phyloP scores from a whole-genome alignment of 345 rosid genomes.

The Lepidium aucheri region DNA sequence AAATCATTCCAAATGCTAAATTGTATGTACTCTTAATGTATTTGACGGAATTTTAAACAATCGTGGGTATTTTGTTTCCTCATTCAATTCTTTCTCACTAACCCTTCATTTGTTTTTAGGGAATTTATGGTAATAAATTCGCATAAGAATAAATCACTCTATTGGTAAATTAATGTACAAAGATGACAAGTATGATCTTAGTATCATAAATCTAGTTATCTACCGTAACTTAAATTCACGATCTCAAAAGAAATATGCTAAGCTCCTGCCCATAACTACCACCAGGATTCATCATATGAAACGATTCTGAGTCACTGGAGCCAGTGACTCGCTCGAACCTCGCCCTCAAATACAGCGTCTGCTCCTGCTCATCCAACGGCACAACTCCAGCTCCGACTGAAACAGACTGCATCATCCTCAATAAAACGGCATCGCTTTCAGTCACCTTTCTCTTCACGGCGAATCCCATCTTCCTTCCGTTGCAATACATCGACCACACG shows the following conservation, averaged over 20 bases:
- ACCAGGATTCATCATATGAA: slow-evolving; percentile 72
- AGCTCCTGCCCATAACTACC: slow-evolving; percentile 71
- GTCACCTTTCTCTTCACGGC: slow-evolving; percentile 53
- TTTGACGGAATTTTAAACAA: not conserved
- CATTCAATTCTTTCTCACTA: not conserved
- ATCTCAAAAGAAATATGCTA: slow-evolving; percentile 63
- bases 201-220: not conserved
- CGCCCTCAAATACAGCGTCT: slow-evolving; percentile 60
- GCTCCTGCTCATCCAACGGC: slow-evolving; percentile 38
- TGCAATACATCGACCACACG: slow-evolving; percentile 80
- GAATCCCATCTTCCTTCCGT: slow-evolving; percentile 77
- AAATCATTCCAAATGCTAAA: too few relatives aligned
- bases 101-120: not conserved
- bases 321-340: slow-evolving; percentile 66
- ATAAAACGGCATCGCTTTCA: slow-evolving; percentile 40
- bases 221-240: slow-evolving; percentile 36
- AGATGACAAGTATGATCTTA: not conserved
- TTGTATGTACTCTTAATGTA: not conserved
- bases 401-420: slow-evolving; percentile 67
- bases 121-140: not conserved
- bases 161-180: not conserved
- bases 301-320: slow-evolving; percentile 63
- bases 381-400: slow-evolving; percentile 75
- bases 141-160: not conserved
- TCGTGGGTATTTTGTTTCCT: not conserved